Percentiles rank a stretch among this genome's conserved stretches.
phyloP scores from a whole-genome alignment of 2,329 filamentous ascomycete genomes.

The Erysiphe pulchra region DNA sequence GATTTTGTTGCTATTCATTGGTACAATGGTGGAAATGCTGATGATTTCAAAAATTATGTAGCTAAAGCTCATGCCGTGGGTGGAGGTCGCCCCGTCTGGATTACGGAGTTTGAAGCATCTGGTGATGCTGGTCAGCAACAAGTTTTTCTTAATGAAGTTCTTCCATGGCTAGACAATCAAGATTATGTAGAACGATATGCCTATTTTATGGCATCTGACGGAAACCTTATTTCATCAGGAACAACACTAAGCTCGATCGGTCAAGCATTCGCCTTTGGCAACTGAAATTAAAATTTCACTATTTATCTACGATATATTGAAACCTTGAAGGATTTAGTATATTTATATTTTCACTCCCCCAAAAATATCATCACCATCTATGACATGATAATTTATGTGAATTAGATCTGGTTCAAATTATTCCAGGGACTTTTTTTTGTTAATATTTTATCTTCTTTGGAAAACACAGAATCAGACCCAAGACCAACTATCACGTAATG shows the following conservation, averaged over 20 bases:
- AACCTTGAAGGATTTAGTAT: too few relatives aligned
- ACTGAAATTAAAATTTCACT: too few relatives aligned
- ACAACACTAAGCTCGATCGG: slow-evolving; percentile 2
- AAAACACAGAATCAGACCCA: too few relatives aligned
- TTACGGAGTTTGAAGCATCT: slow-evolving; percentile 20
- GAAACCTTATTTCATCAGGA: slow-evolving; percentile 5
- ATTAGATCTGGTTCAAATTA: too few relatives aligned
- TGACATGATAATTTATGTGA: too few relatives aligned
- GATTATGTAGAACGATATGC: slow-evolving; percentile 17
- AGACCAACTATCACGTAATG: too few relatives aligned
- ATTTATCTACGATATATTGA: too few relatives aligned
- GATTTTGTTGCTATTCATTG: slow-evolving; percentile 22
- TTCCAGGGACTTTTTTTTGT: too few relatives aligned
- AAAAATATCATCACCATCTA: too few relatives aligned
- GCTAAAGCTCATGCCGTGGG: slow-evolving; percentile 15
- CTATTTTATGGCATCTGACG: slow-evolving; percentile 16
- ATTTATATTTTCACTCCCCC: too few relatives aligned
- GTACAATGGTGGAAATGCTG: slow-evolving; percentile 16
- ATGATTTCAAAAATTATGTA: slow-evolving; percentile 19
- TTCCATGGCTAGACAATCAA: slow-evolving; percentile 19
- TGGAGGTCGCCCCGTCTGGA: slow-evolving; percentile 17
- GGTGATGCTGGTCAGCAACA: slow-evolving; percentile 12
- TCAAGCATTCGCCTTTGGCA: slow-evolving; percentile 1
- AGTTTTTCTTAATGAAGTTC: slow-evolving; percentile 18
- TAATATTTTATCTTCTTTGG: too few relatives aligned